Evolutionary conservation across 768 basidiomycete species (phyloP), one percentile per base, ranked within the genome.

Genomic region (Russula griseocarnosa): DNA sequence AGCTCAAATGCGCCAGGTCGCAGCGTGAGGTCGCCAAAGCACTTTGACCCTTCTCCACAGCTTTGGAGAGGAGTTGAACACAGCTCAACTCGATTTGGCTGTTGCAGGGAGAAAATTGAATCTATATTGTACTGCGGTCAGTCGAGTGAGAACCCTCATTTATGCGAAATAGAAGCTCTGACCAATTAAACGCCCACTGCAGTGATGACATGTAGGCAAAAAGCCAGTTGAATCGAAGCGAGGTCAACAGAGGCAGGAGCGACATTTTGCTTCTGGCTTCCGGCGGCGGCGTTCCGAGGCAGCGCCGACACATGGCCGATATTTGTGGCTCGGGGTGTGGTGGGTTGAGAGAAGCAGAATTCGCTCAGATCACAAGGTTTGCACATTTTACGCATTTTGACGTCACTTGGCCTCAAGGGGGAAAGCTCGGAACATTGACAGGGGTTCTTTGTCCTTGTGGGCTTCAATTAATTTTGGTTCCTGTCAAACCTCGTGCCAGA

Each of bases 341-440:
- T 36, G 34, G 34, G 1, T 36, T 14, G 32, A 36, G 2, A 11
- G 34, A 46, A 53, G 60, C 54, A 47, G 46, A 62, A 62, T 46
- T 62, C 28, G 46, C 61, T 55, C 61, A 50, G 22, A 44, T 28
- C 47, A 36, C 13, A 20, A 6, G 11, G 5, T n/a, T n/a, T n/a
- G n/a, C n/a, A n/a, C n/a, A n/a, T n/a, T n/a, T n/a, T n/a, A n/a
- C n/a, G n/a, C n/a, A n/a, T 30, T 61, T 49, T 62, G 61, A 62
- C 61, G 61, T 62, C 61, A 62, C 47, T 30, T 56, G 36, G 54
- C 46, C 44, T 18, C 34, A 28, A 18, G 34, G 61, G 60, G 47
- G 55, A 55, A 62, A 62, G 46, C 5, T 62, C 61, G 61, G 60
- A 61, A 46, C 44, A 61, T 55, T 54, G 44, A 47, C 42, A 44